These are phyloP conservation scores for Rhododendron ferrugineum DNA, from an alignment of 148 eudicot species.

Conservation along the genomic window DNA sequence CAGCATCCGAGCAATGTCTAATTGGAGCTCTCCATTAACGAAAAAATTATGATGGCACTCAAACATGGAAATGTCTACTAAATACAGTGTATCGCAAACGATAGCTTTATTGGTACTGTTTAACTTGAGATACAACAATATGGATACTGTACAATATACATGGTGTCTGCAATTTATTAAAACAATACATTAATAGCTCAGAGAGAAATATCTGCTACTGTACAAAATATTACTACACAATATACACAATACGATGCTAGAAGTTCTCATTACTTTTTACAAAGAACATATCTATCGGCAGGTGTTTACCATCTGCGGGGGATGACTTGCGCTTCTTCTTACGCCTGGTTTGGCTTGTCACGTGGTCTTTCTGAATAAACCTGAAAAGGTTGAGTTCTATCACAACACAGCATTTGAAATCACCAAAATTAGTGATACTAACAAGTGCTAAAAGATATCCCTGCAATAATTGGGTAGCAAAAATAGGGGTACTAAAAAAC, in stretches of 20 bases:
- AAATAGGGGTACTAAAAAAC: background rate
- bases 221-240: slow-evolving; percentile 1
- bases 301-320: slow-evolving; percentile 47
- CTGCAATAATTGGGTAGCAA: background rate
- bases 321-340: slow-evolving; percentile 59
- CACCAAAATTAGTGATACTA: background rate
- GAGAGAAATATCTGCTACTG: background rate
- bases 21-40: background rate
- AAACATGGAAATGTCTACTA: background rate
- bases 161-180: background rate
- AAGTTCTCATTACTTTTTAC: slow-evolving; percentile 35
- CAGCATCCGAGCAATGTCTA: background rate
- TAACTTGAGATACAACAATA: background rate
- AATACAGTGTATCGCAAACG: background rate
- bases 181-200: background rate
- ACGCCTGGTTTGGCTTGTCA: slow-evolving; percentile 28
- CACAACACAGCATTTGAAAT: background rate
- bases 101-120: background rate
- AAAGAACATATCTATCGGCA: slow-evolving; percentile 69
- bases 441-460: background rate
- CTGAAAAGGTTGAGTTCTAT: slow-evolving; percentile 22
- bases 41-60: background rate
- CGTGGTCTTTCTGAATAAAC: slow-evolving; percentile 33
- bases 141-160: background rate
- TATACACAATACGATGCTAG: slow-evolving; percentile 3